phyloP scores from a whole-genome alignment of 2,329 filamentous ascomycete species.

The Cercospora brassicicola region DNA sequence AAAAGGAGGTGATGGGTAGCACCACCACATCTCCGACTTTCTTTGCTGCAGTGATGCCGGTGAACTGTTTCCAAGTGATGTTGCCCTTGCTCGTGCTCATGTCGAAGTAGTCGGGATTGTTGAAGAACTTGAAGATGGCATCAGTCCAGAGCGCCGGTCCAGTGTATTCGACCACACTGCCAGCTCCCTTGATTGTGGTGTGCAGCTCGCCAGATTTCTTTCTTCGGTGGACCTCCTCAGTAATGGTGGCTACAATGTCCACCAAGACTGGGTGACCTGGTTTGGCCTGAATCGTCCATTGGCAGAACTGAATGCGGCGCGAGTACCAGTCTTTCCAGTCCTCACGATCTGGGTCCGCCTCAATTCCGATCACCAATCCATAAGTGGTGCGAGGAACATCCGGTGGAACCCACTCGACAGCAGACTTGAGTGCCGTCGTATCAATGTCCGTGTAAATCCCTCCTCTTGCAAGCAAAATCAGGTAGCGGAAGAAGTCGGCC shows the following conservation, averaged over 20 bases:
- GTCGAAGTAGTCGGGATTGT: constrained; percentile 84
- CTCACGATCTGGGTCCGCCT: constrained; percentile 87
- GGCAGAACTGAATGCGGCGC: constrained; percentile 93
- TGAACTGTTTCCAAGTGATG: constrained; percentile 86
- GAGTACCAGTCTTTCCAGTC: constrained; percentile 98
- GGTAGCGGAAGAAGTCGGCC: constrained; percentile 67
- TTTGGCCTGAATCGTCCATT: constrained; percentile 98
- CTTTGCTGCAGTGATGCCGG: constrained; percentile 77
- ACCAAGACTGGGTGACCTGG: constrained; percentile 88
- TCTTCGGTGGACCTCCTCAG: constrained; percentile 72
- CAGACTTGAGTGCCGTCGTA: constrained; percentile 78
- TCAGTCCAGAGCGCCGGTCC: constrained; percentile 96
- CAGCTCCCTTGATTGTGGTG: constrained; percentile 52
- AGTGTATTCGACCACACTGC: constrained; percentile 84
- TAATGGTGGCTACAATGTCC: constrained; percentile 83
- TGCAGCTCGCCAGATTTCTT: constrained; percentile 67
- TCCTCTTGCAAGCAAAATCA: constrained; percentile 71
- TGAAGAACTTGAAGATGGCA: constrained; percentile 87
- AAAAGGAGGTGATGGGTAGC: constrained; percentile 95
- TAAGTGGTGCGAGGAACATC: constrained; percentile 74
- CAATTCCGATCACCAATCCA: constrained; percentile 89
- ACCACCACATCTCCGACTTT: constrained; percentile 92
- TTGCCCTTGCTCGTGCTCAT: constrained; percentile 68
- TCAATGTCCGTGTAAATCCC: constrained; percentile 83
- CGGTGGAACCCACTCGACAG: constrained; percentile 81